A percentile compares a stretch with the other conserved stretches of the same genome.
Conservation (phyloP, 345 rosid species). For the Eucalyptus microcorys region DNA sequence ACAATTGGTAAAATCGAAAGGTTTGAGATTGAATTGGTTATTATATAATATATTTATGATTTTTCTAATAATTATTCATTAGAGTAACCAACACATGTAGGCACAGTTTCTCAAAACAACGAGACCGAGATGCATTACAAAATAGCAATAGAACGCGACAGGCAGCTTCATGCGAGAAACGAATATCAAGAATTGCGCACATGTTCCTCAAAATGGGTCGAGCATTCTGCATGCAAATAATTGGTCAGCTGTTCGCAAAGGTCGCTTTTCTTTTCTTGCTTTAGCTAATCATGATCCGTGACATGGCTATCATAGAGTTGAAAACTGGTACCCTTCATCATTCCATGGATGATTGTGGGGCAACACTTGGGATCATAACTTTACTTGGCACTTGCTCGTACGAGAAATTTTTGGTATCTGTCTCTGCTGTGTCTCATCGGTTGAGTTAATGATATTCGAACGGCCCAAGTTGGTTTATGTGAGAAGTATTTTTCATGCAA, state of each 20-base stretch:
- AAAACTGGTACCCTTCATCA: neutral
- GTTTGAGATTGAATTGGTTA: too few relatives aligned
- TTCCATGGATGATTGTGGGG: neutral
- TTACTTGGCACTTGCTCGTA: neutral
- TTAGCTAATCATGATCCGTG: neutral
- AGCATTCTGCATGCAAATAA: neutral
- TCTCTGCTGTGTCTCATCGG: neutral
- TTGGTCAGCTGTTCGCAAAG: neutral
- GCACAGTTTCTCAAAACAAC: neutral
- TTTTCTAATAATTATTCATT: too few relatives aligned
- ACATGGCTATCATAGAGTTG: neutral
- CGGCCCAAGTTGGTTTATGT: neutral
- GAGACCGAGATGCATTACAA: neutral
- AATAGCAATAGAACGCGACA: neutral
- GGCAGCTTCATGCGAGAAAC: neutral
- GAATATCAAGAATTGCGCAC: neutral
- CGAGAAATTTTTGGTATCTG: neutral
- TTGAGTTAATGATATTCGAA: neutral
- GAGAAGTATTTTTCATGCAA: neutral
- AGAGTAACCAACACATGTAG: neutral
- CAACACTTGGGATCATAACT: neutral
- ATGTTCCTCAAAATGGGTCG: neutral
- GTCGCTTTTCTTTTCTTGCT: neutral
- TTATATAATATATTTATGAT: fast-evolving
- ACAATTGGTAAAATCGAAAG: too few relatives aligned